Conservation (phyloP, 176 grass and related monocot species). For the Ampelocalamus luodianensis region DNA sequence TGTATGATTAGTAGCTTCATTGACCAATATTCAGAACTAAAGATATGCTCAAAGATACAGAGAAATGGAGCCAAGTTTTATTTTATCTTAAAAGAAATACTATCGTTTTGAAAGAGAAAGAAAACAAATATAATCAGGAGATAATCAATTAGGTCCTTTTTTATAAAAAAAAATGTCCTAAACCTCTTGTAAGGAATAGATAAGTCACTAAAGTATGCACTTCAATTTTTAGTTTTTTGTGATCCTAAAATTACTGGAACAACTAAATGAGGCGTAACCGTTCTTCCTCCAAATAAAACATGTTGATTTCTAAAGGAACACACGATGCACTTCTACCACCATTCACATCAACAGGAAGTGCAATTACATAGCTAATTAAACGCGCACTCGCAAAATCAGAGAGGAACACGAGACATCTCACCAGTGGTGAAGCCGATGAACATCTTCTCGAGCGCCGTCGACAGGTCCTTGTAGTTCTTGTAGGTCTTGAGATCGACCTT, state of each 20-base stretch:
- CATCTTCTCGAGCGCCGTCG: conserved; percentile 91
- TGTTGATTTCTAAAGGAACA: neutral
- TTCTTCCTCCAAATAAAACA: neutral
- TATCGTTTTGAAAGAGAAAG: neutral
- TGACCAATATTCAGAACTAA: conserved; percentile 8
- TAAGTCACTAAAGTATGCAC: neutral
- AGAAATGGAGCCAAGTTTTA: neutral
- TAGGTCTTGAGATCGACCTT: conserved; percentile 93
- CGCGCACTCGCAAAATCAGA: neutral
- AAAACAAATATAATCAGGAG: neutral
- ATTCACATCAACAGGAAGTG: conserved; percentile 26
- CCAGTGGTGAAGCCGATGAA: conserved; percentile 83
- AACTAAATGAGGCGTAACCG: neutral
- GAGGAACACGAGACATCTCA: conserved; percentile 47
- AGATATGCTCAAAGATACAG: conserved; percentile 26
- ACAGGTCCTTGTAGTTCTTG: conserved; percentile 86
- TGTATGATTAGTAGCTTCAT: conserved; percentile 1
- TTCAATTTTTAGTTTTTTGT: neutral
- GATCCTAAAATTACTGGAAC: neutral
- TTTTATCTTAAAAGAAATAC: conserved; percentile 20
- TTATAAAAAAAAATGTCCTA: neutral
- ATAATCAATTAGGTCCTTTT: neutral
- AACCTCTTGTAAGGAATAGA: neutral
- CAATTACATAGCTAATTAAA: neutral
- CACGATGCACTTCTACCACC: neutral